phyloP scores from a whole-genome alignment of 805 yeast genomes.

The Schwanniomyces vanrijiae region DNA sequence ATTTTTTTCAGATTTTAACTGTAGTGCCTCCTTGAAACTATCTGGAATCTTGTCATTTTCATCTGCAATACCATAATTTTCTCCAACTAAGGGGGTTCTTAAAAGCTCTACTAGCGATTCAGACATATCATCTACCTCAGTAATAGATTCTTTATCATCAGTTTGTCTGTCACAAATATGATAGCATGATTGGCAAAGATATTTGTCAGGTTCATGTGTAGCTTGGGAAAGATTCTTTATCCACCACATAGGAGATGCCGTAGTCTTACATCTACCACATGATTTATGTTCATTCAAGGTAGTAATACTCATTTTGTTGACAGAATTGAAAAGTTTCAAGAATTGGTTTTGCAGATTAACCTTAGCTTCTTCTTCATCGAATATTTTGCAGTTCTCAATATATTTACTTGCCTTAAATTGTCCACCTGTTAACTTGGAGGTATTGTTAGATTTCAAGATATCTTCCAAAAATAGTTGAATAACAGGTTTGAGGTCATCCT shows the following conservation, averaged over 20 bases:
- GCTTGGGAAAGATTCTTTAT: not conserved
- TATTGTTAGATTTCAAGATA: constrained; percentile 14
- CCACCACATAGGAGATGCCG: constrained; percentile 42
- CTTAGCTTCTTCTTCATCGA: constrained; percentile 12
- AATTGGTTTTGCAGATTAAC: constrained; percentile 1
- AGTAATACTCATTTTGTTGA: constrained; percentile 2
- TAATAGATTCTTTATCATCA: constrained; percentile 8
- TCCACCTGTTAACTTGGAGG: constrained; percentile 26
- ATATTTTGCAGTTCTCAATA: constrained; percentile 18
- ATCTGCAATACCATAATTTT: constrained; percentile 29
- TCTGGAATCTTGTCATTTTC: constrained; percentile 20
- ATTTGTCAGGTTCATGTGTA: constrained; percentile 1
- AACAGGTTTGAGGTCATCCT: constrained; percentile 35
- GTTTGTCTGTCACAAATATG: constrained; percentile 12
- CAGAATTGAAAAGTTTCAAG: constrained; percentile 6
- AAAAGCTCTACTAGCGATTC: constrained; percentile 20
- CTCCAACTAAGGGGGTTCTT: constrained; percentile 30
- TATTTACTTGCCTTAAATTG: constrained; percentile 31
- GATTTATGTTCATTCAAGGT: constrained; percentile 1
- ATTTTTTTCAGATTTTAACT: not conserved
- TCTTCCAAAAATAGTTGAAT: constrained; percentile 42
- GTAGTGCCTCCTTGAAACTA: constrained; percentile 7
- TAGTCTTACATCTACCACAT: constrained; percentile 24
- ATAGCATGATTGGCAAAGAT: constrained; percentile 34
- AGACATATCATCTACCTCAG: constrained; percentile 12